Base-by-base conservation (phyloP, 2,329 filamentous ascomycete genomes). In the Fusarium austroafricanum region DNA sequence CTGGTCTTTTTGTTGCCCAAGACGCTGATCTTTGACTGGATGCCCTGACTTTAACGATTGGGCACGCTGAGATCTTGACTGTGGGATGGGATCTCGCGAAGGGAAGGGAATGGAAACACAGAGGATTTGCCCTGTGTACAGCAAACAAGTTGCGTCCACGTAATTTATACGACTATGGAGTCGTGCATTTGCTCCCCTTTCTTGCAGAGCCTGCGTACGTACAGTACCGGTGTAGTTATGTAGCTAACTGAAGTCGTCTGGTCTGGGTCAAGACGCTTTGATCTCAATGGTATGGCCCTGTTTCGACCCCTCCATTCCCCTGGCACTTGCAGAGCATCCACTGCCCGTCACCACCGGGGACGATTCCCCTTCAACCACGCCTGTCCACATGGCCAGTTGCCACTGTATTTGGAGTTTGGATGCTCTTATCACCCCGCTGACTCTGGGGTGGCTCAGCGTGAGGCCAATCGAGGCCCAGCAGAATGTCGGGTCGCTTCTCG, bases 11-110 rank as follows among this genome's bases (percentile, higher is more conserved):
- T 29, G 44, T 45, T 35, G 43, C 42, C 67, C 59, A 67, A 58
- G 39, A 40, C 39, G 52, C 60, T 46, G 46, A 69, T 70, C 64
- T 56, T 45, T 65, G 40, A 70, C 64, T 70, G 67, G 67, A 52
- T 55, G 67, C 67, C 67, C 61, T 70, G 64, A 38, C 18, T 61
- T 70, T 38, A 38, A 62, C 55, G 67, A 70, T 70, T 70, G 67
- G 67, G 64, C 60, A 61, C 28, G 49, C 49, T 53, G 23, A 39
- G 28, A 40, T 40, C 26, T 44, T 33, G 42, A 42, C 45, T 50
- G 60, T 58, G 51, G 60, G 35, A 39, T 58, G 51, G 60, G 35
- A 39, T 60, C 29, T 6, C 44, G 37, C 31, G 10, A 39, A 52
- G 18, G 33, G 10, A 39, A 52, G 18, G 33, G 21, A 23, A 18